These are phyloP conservation scores for Juncus inflexus DNA, from an alignment of 176 grass and related monocot genomes.

Conservation along the genomic window DNA sequence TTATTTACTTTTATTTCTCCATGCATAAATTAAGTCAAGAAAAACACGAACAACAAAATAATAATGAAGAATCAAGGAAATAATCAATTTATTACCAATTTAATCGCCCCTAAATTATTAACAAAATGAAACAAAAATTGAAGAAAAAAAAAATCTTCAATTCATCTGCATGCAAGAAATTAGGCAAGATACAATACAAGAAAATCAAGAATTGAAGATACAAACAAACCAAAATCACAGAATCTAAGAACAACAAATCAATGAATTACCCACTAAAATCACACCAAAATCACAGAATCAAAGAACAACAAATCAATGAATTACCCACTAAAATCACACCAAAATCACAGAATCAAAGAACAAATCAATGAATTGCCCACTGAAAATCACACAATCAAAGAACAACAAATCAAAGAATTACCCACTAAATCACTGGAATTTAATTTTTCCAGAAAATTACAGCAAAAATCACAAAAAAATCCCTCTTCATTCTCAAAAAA, in stretches of 20 bases:
- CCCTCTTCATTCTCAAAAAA: slow-evolving; percentile 17
- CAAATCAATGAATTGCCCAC: slow-evolving; percentile 10
- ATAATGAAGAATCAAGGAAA: too few relatives aligned
- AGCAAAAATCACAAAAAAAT: slow-evolving; percentile 21
- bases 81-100: too few relatives aligned
- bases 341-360: slow-evolving; percentile 15
- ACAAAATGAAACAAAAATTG: too few relatives aligned
- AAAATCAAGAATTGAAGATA: not conserved
- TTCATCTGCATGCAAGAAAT: not conserved
- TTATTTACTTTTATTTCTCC: too few relatives aligned
- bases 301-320: not conserved
- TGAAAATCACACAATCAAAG: not conserved
- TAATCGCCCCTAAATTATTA: too few relatives aligned
- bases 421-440: slow-evolving; percentile 1
- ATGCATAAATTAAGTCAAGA: too few relatives aligned
- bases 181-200: not conserved
- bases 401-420: not conserved
- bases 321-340: not conserved
- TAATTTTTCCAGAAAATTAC: not conserved
- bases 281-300: slow-evolving; percentile 10
- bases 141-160: slow-evolving; percentile 3
- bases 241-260: too few relatives aligned
- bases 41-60: too few relatives aligned
- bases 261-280: not conserved
- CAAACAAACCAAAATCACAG: too few relatives aligned